phyloP scores from a whole-genome alignment of 371 early-diverging fungal genomes.

The Dinochytrium kinnereticum region DNA sequence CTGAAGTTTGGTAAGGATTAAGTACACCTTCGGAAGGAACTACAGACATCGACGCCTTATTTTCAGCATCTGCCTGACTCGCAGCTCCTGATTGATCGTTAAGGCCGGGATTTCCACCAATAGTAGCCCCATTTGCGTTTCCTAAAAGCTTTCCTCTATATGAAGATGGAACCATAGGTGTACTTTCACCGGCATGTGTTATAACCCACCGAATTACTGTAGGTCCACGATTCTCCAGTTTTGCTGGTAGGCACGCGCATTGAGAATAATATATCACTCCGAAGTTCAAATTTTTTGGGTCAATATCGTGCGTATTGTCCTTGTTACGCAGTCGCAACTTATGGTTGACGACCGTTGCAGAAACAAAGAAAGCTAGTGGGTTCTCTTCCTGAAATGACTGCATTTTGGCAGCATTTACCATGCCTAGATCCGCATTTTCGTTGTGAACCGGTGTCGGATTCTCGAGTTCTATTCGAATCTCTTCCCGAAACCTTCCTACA shows the following conservation, averaged over 20 bases:
- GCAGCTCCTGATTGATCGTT: not conserved
- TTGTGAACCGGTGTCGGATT: constrained; percentile 1
- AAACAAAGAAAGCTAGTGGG: constrained; percentile 25
- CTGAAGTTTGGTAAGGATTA: constrained; percentile 27
- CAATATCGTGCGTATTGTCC: constrained; percentile 21
- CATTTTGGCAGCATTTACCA: not conserved
- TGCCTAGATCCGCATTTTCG: not conserved
- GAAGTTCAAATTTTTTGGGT: constrained; percentile 37
- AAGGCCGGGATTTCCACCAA: not conserved
- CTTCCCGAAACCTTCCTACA: constrained; percentile 11
- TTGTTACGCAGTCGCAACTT: constrained; percentile 37
- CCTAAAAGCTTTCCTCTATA: not conserved
- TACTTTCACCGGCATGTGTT: constrained; percentile 42
- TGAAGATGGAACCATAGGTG: constrained; percentile 35
- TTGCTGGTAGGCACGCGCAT: constrained; percentile 28
- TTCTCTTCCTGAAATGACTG: constrained; percentile 19
- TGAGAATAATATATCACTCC: constrained; percentile 46
- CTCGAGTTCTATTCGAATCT: constrained; percentile 23
- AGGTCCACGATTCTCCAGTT: constrained; percentile 41
- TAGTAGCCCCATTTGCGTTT: not conserved
- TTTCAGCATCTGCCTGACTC: constrained; percentile 28
- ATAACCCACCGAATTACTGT: constrained; percentile 42
- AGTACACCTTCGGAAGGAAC: constrained; percentile 47
- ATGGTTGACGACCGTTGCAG: constrained; percentile 40
- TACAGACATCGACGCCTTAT: constrained; percentile 41